Conservation (phyloP, 257 asterid species). For the Ehretia macrophylla region DNA sequence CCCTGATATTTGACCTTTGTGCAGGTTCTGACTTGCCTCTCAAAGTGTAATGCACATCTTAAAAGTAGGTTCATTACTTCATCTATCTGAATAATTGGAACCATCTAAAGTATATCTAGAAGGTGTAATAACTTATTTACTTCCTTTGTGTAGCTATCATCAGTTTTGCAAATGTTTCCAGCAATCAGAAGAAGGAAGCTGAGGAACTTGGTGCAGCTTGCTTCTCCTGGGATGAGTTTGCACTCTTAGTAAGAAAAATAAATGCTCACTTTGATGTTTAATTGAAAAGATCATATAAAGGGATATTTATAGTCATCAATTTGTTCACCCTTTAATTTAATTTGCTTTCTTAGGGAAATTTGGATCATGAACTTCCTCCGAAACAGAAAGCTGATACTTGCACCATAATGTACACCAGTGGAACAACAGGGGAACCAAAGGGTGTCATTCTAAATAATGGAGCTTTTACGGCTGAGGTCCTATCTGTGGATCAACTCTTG, state of each 20-base stretch:
- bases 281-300: neutral
- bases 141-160: slow-evolving; percentile 58
- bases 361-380: slow-evolving; percentile 51
- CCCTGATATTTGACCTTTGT: slow-evolving; percentile 14
- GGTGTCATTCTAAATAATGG: slow-evolving; percentile 73
- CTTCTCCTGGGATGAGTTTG: slow-evolving; percentile 85
- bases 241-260: slow-evolving; percentile 41
- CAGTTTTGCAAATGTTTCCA: slow-evolving; percentile 65
- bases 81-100: neutral
- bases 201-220: slow-evolving; percentile 66
- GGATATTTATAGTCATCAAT: neutral
- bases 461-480: slow-evolving; percentile 78
- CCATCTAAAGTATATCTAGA: neutral
- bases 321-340: neutral
- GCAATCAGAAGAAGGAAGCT: slow-evolving; percentile 58
- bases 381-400: slow-evolving; percentile 55
- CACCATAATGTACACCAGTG: slow-evolving; percentile 95
- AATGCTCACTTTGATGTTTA: neutral
- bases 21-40: slow-evolving; percentile 78
- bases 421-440: slow-evolving; percentile 96
- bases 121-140: slow-evolving; percentile 8
- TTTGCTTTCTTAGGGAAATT: slow-evolving; percentile 43
- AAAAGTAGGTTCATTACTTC: slow-evolving; percentile 49
- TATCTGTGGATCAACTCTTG: slow-evolving; percentile 72
- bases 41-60: slow-evolving; percentile 54